A percentile compares a stretch with the other conserved stretches of the same genome.
Evolutionary conservation across 495 filamentous ascomycete species (phyloP).

Genomic region (Trichoderma reesei): DNA sequence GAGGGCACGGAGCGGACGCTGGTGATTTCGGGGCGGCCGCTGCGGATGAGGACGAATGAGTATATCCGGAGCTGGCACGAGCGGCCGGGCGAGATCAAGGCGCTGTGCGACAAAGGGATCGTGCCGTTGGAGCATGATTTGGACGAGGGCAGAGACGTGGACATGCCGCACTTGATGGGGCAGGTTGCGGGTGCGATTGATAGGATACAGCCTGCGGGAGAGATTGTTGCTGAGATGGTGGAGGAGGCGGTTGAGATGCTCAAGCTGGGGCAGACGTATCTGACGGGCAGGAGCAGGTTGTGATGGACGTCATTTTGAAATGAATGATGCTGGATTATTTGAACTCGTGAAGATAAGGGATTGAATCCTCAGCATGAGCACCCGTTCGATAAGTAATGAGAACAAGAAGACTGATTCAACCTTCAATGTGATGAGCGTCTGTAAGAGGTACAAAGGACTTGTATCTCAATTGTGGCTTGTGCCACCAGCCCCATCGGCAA

Average conservation of each 20-base stretch:
- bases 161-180: slow-evolving; percentile 86
- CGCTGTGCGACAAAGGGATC: slow-evolving; percentile 60
- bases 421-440: too few species aligned
- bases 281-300: slow-evolving; percentile 36
- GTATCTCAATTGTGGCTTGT: neutral
- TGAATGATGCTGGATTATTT: neutral
- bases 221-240: slow-evolving; percentile 85
- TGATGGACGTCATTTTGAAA: slow-evolving; percentile 14
- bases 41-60: slow-evolving; percentile 71
- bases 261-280: slow-evolving; percentile 42
- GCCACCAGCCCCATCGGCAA: neutral
- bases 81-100: slow-evolving; percentile 58
- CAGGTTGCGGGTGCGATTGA: slow-evolving; percentile 72
- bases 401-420: too few species aligned
- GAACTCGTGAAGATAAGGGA: too few species aligned
- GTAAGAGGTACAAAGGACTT: neutral
- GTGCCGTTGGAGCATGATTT: slow-evolving; percentile 74
- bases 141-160: slow-evolving; percentile 63
- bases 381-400: too few species aligned
- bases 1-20: slow-evolving; percentile 69
- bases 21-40: slow-evolving; percentile 66
- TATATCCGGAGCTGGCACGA: slow-evolving; percentile 73
- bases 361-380: too few species aligned
- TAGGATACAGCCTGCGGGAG: slow-evolving; percentile 65
- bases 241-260: slow-evolving; percentile 62